phyloP scores from a whole-genome alignment of 2,329 filamentous ascomycete species.

The Penicillium oxalicum region DNA sequence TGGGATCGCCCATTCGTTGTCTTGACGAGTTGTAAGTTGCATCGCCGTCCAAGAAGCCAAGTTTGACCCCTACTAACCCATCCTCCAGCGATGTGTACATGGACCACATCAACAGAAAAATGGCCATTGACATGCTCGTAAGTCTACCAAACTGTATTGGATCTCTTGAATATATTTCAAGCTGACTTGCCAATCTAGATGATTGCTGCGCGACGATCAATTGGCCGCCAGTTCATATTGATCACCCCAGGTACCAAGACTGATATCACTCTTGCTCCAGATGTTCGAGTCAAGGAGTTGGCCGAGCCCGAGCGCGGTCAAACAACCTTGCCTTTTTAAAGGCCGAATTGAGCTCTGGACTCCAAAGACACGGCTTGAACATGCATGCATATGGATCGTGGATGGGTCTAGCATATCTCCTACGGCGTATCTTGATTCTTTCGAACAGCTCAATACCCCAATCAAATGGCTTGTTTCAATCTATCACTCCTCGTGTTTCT shows the following conservation, averaged over 20 bases:
- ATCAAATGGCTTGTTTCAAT: neutral
- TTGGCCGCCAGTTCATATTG: slow-evolving; percentile 90
- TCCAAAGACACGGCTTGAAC: neutral
- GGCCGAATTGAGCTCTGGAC: slow-evolving; percentile 6
- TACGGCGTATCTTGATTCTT: neutral
- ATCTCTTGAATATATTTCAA: neutral
- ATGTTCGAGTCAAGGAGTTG: slow-evolving; percentile 42
- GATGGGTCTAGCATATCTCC: neutral
- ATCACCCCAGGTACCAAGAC: slow-evolving; percentile 87
- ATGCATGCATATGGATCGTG: neutral
- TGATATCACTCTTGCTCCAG: slow-evolving; percentile 41
- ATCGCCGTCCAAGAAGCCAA: neutral
- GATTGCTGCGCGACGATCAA: slow-evolving; percentile 71
- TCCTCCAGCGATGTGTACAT: slow-evolving; percentile 80
- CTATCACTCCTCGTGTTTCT: neutral
- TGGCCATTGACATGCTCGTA: slow-evolving; percentile 90
- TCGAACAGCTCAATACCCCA: neutral
- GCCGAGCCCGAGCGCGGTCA: slow-evolving; percentile 43
- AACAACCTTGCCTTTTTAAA: slow-evolving; percentile 32
- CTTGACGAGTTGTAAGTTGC: slow-evolving; percentile 75
- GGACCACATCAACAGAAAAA: slow-evolving; percentile 91
- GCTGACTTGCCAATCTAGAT: slow-evolving; percentile 51
- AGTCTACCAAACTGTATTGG: slow-evolving; percentile 31
- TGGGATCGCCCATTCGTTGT: slow-evolving; percentile 90
- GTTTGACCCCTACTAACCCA: slow-evolving; percentile 7